phyloP scores from a whole-genome alignment of 2,329 filamentous ascomycete genomes.

The Fusarium sp. region DNA sequence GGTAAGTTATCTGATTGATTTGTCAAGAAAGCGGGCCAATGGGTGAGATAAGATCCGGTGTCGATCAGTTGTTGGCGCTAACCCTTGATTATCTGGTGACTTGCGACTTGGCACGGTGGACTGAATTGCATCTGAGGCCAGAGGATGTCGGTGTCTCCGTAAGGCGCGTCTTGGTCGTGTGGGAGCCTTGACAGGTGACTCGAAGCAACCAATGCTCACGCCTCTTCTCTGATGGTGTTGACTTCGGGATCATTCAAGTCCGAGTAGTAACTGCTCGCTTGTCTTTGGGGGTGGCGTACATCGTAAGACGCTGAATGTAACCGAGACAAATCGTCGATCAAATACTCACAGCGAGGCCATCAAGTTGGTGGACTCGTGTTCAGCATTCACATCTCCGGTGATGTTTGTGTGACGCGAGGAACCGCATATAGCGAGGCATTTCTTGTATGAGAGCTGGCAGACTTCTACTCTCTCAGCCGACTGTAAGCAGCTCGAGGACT shows the following conservation, averaged over 20 bases:
- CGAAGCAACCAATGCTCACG: not conserved
- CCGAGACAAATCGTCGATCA: constrained; percentile 18
- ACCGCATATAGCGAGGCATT: not conserved
- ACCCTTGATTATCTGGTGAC: not conserved
- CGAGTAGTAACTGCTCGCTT: not conserved
- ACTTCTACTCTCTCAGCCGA: not conserved
- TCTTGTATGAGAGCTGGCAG: not conserved
- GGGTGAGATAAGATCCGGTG: constrained; percentile 2
- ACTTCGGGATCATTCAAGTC: not conserved
- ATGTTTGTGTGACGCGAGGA: not conserved
- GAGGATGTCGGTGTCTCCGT: constrained; percentile 13
- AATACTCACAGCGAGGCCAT: not conserved
- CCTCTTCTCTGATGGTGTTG: constrained; percentile 5
- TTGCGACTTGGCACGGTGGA: constrained; percentile 4
- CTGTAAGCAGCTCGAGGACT: too few species aligned
- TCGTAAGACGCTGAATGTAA: constrained; percentile 8
- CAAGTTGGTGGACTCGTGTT: not conserved
- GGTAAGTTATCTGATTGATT: constrained; percentile 8
- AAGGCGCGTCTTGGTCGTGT: constrained; percentile 3
- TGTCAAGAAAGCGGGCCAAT: constrained; percentile 22
- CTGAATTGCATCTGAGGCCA: constrained; percentile 22
- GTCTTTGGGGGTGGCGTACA: constrained; percentile 20
- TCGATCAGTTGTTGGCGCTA: constrained; percentile 37
- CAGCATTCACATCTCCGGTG: not conserved
- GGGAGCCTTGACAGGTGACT: constrained; percentile 7